Evolutionary conservation across 2,329 filamentous ascomycete genomes (phyloP).

Genomic region (Akanthomyces lecanii): DNA sequence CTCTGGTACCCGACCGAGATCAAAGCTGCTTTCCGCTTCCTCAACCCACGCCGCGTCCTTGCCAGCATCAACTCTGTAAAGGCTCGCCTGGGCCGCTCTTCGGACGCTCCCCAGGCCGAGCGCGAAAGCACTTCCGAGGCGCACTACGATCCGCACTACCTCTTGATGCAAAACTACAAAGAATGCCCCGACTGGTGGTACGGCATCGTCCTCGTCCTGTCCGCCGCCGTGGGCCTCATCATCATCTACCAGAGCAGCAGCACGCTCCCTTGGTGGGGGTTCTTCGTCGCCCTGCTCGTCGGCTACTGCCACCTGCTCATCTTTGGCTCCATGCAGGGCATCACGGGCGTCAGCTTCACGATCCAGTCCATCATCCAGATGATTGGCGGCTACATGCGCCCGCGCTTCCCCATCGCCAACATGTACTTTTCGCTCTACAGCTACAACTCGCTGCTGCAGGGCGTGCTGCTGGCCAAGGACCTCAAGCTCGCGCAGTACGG

Average conservation of each 20-base stretch:
- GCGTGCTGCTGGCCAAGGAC: conserved; percentile 26
- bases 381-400: conserved; percentile 45
- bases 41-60: conserved; percentile 1
- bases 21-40: conserved; percentile 21
- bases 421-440: conserved; percentile 41
- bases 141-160: conserved; percentile 37
- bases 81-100: not conserved
- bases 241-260: conserved; percentile 31
- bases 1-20: conserved; percentile 25
- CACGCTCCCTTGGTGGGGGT: conserved; percentile 35
- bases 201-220: conserved; percentile 29
- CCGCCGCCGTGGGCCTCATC: conserved; percentile 34
- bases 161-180: conserved; percentile 37
- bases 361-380: conserved; percentile 40
- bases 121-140: conserved; percentile 20
- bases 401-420: conserved; percentile 36
- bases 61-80: not conserved
- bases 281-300: conserved; percentile 35
- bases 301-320: conserved; percentile 35
- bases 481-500: conserved; percentile 33
- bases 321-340: conserved; percentile 35
- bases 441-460: conserved; percentile 31
- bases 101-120: too few relatives aligned
- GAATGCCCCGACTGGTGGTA: conserved; percentile 43
- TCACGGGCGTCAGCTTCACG: conserved; percentile 38